phyloP scores from a whole-genome alignment of 1,284 basidiomycete genomes.

The Ganoderma meredithae region DNA sequence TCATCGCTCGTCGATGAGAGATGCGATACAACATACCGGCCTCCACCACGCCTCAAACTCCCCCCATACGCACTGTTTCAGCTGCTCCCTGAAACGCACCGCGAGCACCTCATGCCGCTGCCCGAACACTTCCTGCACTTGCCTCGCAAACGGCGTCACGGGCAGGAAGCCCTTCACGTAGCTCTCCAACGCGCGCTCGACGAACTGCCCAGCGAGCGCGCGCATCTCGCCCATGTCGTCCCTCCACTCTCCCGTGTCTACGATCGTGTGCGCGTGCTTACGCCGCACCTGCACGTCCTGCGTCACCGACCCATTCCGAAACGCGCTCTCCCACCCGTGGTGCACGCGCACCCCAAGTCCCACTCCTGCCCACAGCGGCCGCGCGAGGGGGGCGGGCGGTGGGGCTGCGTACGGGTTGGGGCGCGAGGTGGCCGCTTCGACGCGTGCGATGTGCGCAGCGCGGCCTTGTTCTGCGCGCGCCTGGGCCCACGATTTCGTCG shows the following conservation, averaged over 20 bases:
- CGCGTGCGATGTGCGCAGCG: slow-evolving; percentile 6
- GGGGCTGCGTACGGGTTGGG: slow-evolving; percentile 10
- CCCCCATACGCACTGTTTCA: slow-evolving; percentile 40
- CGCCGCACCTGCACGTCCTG: slow-evolving; percentile 17
- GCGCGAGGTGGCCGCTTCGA: slow-evolving; percentile 2
- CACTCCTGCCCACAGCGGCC: slow-evolving; percentile 9
- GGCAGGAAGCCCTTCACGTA: slow-evolving; percentile 20
- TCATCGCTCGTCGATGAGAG: neutral
- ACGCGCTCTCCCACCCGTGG: slow-evolving; percentile 19
- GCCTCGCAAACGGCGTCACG: slow-evolving; percentile 41
- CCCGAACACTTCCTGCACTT: slow-evolving; percentile 37
- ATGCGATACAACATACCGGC: slow-evolving; percentile 39
- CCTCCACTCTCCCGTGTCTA: slow-evolving; percentile 28
- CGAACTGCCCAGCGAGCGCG: slow-evolving; percentile 33
- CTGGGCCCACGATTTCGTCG: slow-evolving; percentile 1
- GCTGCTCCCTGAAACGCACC: slow-evolving; percentile 39
- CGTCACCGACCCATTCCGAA: slow-evolving; percentile 28
- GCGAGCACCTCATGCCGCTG: slow-evolving; percentile 22
- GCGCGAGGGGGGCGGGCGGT: neutral
- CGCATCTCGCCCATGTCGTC: slow-evolving; percentile 26
- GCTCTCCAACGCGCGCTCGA: slow-evolving; percentile 32
- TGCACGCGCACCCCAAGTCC: slow-evolving; percentile 26
- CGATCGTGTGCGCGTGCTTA: slow-evolving; percentile 29
- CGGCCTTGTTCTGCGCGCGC: slow-evolving; percentile 6
- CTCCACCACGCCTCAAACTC: slow-evolving; percentile 46